phyloP scores from a whole-genome alignment of 495 filamentous ascomycete genomes.

The Tuber calosporum region DNA sequence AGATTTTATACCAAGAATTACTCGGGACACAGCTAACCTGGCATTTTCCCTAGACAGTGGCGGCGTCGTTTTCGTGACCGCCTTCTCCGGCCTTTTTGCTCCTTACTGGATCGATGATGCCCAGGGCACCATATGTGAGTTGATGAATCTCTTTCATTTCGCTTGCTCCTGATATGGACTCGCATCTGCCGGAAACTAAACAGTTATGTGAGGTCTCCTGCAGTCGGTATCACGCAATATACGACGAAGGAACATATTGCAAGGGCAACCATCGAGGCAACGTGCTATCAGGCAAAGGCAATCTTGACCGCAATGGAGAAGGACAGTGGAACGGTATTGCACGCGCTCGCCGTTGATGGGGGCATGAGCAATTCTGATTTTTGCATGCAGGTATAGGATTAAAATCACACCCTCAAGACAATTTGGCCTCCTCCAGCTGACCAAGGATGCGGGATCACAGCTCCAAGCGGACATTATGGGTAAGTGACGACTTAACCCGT shows the following conservation, averaged over 20 bases:
- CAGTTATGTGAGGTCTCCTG: conserved; percentile 13
- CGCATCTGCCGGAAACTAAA: not conserved
- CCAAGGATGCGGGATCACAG: conserved; percentile 42
- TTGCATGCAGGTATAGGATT: conserved; percentile 70
- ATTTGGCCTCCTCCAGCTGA: conserved; percentile 4
- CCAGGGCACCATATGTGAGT: conserved; percentile 77
- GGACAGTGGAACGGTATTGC: conserved; percentile 71
- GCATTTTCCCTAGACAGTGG: conserved; percentile 57
- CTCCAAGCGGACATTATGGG: conserved; percentile 86
- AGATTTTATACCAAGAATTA: not conserved
- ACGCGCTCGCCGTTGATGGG: conserved; percentile 78
- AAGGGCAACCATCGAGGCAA: conserved; percentile 87
- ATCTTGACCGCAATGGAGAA: conserved; percentile 93
- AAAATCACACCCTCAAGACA: conserved; percentile 9
- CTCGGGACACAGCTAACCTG: not conserved
- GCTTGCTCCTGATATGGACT: conserved; percentile 17
- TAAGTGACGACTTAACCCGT: conserved; percentile 12
- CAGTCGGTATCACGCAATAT: conserved; percentile 84
- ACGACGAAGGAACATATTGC: conserved; percentile 87
- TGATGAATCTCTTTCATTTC: not conserved
- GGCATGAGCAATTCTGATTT: conserved; percentile 91
- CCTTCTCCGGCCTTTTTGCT: conserved; percentile 91
- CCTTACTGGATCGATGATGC: conserved; percentile 99
- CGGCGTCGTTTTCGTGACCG: conserved; percentile 89
- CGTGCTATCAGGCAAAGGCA: conserved; percentile 90